Percentiles rank a stretch among this genome's conserved stretches.
phyloP scores from a whole-genome alignment of 225 moss, liverwort and hornwort genomes.

The Polytrichum commune region DNA sequence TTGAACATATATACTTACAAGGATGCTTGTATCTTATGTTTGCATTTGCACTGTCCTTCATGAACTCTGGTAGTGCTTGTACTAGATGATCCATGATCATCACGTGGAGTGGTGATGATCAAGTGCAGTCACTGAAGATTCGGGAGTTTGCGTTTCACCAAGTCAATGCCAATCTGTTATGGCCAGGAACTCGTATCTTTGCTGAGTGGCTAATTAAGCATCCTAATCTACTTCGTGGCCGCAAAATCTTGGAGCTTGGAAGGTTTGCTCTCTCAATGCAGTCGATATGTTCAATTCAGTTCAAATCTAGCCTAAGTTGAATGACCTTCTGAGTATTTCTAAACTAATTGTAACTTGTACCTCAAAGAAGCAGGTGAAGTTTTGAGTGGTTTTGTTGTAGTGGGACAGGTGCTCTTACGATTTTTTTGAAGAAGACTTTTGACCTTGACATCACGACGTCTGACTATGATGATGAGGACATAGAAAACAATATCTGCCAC shows the following conservation, averaged over 20 bases:
- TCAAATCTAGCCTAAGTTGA: too few species aligned
- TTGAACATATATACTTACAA: too few species aligned
- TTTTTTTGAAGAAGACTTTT: constrained; percentile 66
- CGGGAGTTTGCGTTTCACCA: constrained; percentile 87
- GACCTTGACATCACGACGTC: constrained; percentile 82
- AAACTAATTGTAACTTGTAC: too few species aligned
- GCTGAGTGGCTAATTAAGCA: constrained; percentile 86
- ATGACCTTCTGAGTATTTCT: too few species aligned
- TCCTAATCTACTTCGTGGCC: constrained; percentile 44
- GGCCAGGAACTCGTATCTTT: constrained; percentile 85
- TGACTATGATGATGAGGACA: constrained; percentile 84
- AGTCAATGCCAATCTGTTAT: constrained; percentile 91
- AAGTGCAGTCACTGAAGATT: constrained; percentile 65
- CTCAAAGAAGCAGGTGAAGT: too few species aligned
- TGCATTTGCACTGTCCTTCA: too few species aligned
- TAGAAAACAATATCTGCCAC: constrained; percentile 66
- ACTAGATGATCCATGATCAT: too few species aligned
- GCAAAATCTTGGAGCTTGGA: constrained; percentile 80
- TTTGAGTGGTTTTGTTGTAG: constrained; percentile 28
- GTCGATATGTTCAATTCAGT: not conserved
- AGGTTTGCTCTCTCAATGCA: constrained; percentile 39
- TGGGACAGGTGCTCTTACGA: constrained; percentile 89
- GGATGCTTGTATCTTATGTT: too few species aligned
- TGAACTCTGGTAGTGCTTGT: too few species aligned
- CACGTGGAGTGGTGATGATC: too few species aligned